Base-by-base conservation (phyloP, 345 rosid genomes). In the Populus alba region DNA sequence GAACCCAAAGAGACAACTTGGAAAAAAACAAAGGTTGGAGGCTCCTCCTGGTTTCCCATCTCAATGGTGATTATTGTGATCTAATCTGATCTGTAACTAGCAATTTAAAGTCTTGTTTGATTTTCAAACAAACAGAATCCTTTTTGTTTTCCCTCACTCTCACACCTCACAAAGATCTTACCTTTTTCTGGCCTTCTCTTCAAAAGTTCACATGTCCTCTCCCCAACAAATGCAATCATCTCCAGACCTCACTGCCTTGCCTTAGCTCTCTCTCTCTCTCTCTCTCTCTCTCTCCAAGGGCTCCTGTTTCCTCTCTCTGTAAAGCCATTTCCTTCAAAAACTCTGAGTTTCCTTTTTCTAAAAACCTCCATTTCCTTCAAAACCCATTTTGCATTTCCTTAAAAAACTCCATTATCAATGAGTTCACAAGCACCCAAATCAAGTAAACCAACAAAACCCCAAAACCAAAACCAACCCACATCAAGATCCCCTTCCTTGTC, bases 401-500 rank as follows among this genome's bases (percentile, higher is more conserved):
- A 1, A 22, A 59, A 17, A 1, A 66, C 23, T 8, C 45, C 45
- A 61, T 35, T 66, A 38, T 76, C 29, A 78, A 92, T 90, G 94
- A 89, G 87, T 81, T 72, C 94, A 10, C 86, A 82, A 49, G 81
- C 87, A 47, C 77, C 89, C 78, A 87, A 86, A 76, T 85, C 91
- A 71, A 70, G 81, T 37, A 86, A 86, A 79, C 80, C 87, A 72
- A 71, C 83, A 41, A 86, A 86, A 79, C 81, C 87, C 68, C 45
- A 87, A 2, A 57, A 61, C 41, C 85, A 75, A 51, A 79, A 51
- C 57, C 85, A 75, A 75, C 87, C 79, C 57, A 78, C 83, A 20
- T 68, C 86, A 6, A 85, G 86, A 79, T 85, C 97, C 41, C 81
- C 94, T 13, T 90, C 98, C 17, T 85, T 91, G 72, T 85, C 98